Evolutionary conservation across 805 yeast species (phyloP), one percentile per base, ranked within the genome.

Genomic region (Candida montana): DNA sequence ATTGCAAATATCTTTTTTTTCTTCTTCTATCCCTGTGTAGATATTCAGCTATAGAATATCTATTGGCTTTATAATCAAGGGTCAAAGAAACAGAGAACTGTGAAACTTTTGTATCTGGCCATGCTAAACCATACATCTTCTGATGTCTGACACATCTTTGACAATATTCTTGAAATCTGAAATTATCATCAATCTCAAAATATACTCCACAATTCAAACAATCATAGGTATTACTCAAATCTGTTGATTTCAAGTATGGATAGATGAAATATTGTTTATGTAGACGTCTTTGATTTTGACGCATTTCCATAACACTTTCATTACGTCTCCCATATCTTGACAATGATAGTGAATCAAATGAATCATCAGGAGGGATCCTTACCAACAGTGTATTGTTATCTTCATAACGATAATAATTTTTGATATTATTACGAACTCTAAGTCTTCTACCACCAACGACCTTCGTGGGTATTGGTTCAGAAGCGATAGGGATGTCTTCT

Each of bases 191-290:
- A 3, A 32, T 35, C 16, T 47, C 33, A 34, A 58, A 59, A 38
- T 59, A 59, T 13, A 50, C 45, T 1, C 63, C 64, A 48, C 64
- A 59, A 32, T 57, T 47, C 17, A 48, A 32, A 38, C 64, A 59
- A 37, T 59, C 63, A 39, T 49, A 58, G 5, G 54, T 42, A n/a
- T 17, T 26, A 13, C 18, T 23, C 8, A 42, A 24, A 12, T 43
- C 33, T 3, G 35, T 23, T 9, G 47, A 43, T 5, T 31, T 26
- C 7, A 35, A 46, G 31, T 53, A 59, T 3, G 42, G 18, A 2
- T 28, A 16, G 1, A 34, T 33, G 45, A 47, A 50, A 38, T 48
- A 53, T 1, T 55, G 35, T 19, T 50, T 52, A 24, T 59, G 59
- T 3, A 58, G 39, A 5, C 52, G 50, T 37, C 57, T 39, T 11